A percentile compares a stretch with the other conserved stretches of the same genome.
These are phyloP conservation scores for Pestalotiopsis sp. DNA, from an alignment of 2,329 filamentous ascomycete genomes.

Conservation along the genomic window DNA sequence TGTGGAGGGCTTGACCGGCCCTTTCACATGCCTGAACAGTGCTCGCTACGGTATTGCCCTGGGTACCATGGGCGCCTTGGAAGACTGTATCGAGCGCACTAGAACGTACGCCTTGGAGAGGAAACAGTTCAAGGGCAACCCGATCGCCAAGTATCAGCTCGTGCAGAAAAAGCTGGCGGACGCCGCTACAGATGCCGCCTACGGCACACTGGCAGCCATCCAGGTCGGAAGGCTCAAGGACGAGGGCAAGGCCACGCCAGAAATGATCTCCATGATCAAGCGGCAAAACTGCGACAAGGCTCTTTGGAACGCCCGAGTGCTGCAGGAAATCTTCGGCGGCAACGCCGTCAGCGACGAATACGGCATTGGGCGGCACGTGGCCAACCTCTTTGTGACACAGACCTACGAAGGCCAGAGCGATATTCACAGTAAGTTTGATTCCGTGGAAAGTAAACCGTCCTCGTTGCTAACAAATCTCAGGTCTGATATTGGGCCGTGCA, in stretches of 20 bases:
- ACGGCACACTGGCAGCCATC: conserved; percentile 83
- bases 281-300: conserved; percentile 95
- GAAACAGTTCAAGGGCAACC: conserved; percentile 95
- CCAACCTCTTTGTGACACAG: conserved; percentile 95
- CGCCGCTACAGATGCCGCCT: conserved; percentile 86
- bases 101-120: conserved; percentile 87
- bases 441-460: background rate
- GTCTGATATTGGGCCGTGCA: conserved; percentile 64
- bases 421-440: conserved; percentile 75
- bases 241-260: conserved; percentile 79
- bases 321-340: conserved; percentile 96
- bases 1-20: conserved; percentile 81
- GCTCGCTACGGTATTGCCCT: conserved; percentile 92
- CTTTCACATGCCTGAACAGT: conserved; percentile 92
- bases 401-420: conserved; percentile 99
- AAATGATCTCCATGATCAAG: conserved; percentile 98
- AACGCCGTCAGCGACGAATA: conserved; percentile 99
- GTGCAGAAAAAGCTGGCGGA: conserved; percentile 98
- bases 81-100: conserved; percentile 83
- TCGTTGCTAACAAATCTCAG: conserved; percentile 37
- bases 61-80: conserved; percentile 89
- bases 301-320: conserved; percentile 71
- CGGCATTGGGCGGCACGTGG: conserved; percentile 88
- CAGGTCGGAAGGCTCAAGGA: conserved; percentile 95
- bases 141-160: conserved; percentile 92